Evolutionary conservation across 2,329 filamentous ascomycete genomes (phyloP), one percentile per base, ranked within the genome.

Genomic region (Sordariomycetes sp.): DNA sequence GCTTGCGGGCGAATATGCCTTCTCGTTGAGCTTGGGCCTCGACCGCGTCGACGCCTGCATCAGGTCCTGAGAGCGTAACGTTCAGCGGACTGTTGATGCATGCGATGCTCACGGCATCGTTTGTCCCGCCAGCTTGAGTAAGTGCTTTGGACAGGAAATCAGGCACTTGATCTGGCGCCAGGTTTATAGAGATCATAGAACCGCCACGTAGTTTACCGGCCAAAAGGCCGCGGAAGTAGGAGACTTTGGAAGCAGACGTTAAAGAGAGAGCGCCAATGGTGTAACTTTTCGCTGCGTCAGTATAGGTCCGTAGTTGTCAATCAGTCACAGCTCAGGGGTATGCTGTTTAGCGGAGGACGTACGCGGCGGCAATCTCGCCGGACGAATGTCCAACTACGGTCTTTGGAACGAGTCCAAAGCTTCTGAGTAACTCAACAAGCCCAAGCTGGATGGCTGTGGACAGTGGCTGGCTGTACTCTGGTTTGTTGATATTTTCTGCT

Each of bases 31-130:
- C n/a, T n/a, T n/a, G n/a, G n/a, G n/a, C n/a, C n/a, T n/a, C n/a
- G n/a, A n/a, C n/a, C n/a, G n/a, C n/a, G n/a, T n/a, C n/a, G n/a
- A n/a, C n/a, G n/a, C n/a, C n/a, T n/a, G n/a, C n/a, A n/a, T n/a
- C n/a, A n/a, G n/a, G n/a, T n/a, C n/a, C n/a, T n/a, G n/a, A 67
- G 0, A 71, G 50, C 0, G 67, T 70, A 6, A 66, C 44, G 33
- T 57, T 69, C 0, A 52, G 48, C 1, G 66, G 64, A 27, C 62
- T 66, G 49, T 72, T 72, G 39, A 61, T 56, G 41, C 66, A 66
- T 8, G 50, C 58, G 24, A 59, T 45, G 3, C 30, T 35, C 4
- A 45, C 36, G 6, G 6, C 12, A 25, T n/a, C 23, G n/a, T 25
- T 25, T 9, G 23, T 9, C 9, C 23, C 23, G 9, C n/a, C 29